These are phyloP conservation scores for Synchytrium microbalum DNA, from an alignment of 371 early-diverging fungal species.

Conservation along the genomic window DNA sequence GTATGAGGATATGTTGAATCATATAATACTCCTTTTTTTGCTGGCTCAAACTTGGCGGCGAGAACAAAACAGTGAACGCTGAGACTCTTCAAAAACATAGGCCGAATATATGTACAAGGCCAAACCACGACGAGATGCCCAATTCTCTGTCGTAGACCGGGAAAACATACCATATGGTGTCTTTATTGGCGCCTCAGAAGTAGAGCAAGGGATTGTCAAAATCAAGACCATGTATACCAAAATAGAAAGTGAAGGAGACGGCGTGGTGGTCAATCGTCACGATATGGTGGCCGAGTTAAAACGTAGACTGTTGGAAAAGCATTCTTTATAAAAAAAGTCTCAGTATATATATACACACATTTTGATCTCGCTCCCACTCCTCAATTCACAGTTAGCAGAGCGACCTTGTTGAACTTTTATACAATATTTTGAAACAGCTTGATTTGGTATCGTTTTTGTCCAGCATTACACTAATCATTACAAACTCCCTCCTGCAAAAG, in stretches of 20 bases:
- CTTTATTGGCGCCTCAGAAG: conserved; percentile 80
- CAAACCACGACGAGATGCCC: conserved; percentile 75
- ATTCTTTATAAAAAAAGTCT: too few relatives aligned
- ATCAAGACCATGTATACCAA: conserved; percentile 78
- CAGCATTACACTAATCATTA: too few relatives aligned
- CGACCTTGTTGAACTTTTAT: too few relatives aligned
- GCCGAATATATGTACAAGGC: conserved; percentile 90
- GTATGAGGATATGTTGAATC: too few relatives aligned
- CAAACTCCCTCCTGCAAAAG: too few relatives aligned
- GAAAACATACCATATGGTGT: conserved; percentile 84
- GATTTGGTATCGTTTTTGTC: too few relatives aligned
- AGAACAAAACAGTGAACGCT: neutral
- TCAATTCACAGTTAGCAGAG: too few relatives aligned
- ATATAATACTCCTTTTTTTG: neutral
- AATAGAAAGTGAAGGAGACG: neutral
- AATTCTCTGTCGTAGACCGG: conserved; percentile 74
- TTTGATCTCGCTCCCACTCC: too few relatives aligned
- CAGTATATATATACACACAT: too few relatives aligned
- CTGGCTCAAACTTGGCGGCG: neutral
- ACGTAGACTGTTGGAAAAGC: conserved; percentile 2
- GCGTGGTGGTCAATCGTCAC: conserved; percentile 34
- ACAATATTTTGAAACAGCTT: too few relatives aligned
- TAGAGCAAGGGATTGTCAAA: conserved; percentile 66
- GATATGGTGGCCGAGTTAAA: conserved; percentile 63
- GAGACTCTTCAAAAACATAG: conserved; percentile 13